Percentiles rank a stretch among this genome's conserved stretches.
Evolutionary conservation across 495 filamentous ascomycete species (phyloP).

Genomic region (Collariella sp.): DNA sequence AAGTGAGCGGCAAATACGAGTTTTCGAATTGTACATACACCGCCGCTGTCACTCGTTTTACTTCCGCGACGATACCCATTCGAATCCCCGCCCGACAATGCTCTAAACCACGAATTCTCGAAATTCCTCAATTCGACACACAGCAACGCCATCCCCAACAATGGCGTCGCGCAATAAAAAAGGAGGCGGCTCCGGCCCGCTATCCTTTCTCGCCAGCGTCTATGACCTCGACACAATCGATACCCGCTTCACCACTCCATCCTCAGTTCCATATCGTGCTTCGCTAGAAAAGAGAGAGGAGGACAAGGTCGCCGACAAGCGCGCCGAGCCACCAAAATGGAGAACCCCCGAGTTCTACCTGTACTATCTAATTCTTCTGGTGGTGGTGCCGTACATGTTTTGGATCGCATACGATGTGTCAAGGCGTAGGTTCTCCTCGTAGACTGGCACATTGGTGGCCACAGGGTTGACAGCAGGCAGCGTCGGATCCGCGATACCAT

Average conservation of each 20-base stretch:
- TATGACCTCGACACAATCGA: constrained; percentile 90
- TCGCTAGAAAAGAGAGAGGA: constrained; percentile 31
- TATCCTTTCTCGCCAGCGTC: constrained; percentile 40
- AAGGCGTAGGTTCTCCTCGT: constrained; percentile 48
- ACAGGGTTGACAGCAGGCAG: constrained; percentile 35
- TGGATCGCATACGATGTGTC: constrained; percentile 78
- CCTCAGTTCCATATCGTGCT: constrained; percentile 53
- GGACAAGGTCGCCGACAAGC: constrained; percentile 33
- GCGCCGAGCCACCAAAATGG: constrained; percentile 60
- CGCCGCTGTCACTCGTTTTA: constrained; percentile 2
- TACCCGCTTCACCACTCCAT: constrained; percentile 73
- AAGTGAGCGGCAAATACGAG: background rate
- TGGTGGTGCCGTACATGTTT: constrained; percentile 80
- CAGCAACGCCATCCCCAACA: background rate
- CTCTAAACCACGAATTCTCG: background rate
- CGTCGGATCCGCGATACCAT: constrained; percentile 69
- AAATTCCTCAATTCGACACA: background rate
- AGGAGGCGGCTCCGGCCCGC: constrained; percentile 6
- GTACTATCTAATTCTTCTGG: constrained; percentile 65
- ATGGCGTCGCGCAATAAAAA: constrained; percentile 7
- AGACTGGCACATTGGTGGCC: background rate
- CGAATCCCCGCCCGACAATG: background rate
- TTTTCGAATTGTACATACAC: background rate
- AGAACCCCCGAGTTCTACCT: constrained; percentile 74
- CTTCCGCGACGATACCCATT: background rate